These are phyloP conservation scores for Tolypocladium amazonense DNA, from an alignment of 2,329 filamentous ascomycete species.

Conservation along the genomic window DNA sequence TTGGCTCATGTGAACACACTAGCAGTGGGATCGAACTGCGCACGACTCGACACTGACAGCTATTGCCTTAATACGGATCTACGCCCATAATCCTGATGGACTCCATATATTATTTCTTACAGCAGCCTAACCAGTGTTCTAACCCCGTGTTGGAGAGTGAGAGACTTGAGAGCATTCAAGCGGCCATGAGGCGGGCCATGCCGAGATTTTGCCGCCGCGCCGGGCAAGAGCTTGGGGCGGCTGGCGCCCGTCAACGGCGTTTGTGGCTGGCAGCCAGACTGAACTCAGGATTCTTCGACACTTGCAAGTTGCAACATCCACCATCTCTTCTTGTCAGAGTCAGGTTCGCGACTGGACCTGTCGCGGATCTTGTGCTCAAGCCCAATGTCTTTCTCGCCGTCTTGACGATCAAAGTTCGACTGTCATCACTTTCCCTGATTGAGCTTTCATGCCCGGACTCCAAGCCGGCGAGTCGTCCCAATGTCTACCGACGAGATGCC, in stretches of 20 bases:
- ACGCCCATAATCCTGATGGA: no score
- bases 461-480: background rate
- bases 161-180: no score
- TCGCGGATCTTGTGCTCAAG: background rate
- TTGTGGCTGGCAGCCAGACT: background rate
- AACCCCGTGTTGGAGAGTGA: no score
- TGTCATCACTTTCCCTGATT: background rate
- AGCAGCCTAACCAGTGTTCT: no score
- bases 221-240: background rate
- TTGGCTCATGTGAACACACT: no score
- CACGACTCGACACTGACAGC: no score
- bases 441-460: background rate
- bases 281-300: background rate
- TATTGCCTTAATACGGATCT: no score
- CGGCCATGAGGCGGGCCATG: background rate
- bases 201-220: background rate
- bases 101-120: no score
- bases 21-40: no score
- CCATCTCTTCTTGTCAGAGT: background rate
- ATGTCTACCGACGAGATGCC: slow-evolving; percentile 32
- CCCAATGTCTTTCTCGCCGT: background rate
- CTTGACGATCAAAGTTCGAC: background rate
- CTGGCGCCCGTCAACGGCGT: background rate
- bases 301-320: background rate
- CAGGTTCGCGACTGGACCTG: background rate